phyloP scores from a whole-genome alignment of 2,329 filamentous ascomycete genomes.

The Xylaria sp. region DNA sequence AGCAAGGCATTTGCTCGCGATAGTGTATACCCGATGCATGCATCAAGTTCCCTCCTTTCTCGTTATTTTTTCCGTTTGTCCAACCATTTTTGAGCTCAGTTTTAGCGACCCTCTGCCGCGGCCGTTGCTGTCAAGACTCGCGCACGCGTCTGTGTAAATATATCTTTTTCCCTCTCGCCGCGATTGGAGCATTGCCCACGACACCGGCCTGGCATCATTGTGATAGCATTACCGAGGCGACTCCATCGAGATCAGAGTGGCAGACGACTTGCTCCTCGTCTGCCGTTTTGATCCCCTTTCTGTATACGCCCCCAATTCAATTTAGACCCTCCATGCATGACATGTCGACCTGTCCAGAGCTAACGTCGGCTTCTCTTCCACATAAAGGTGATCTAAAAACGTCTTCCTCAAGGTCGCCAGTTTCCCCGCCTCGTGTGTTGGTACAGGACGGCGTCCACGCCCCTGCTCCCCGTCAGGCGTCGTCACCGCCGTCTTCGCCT shows the following conservation, averaged over 20 bases:
- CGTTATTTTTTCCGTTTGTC: slow-evolving; percentile 38
- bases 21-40: slow-evolving; percentile 42
- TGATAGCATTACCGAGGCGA: slow-evolving; percentile 28
- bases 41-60: slow-evolving; percentile 43
- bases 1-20: slow-evolving; percentile 28
- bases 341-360: slow-evolving; percentile 24
- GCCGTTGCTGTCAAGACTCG: slow-evolving; percentile 19
- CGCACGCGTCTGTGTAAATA: slow-evolving; percentile 31
- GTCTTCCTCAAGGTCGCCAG: slow-evolving; percentile 63
- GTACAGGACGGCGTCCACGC: slow-evolving; percentile 67
- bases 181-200: slow-evolving; percentile 19
- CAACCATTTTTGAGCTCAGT: slow-evolving; percentile 32
- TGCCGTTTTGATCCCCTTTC: slow-evolving; percentile 43
- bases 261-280: slow-evolving; percentile 42
- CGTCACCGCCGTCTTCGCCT: slow-evolving; percentile 65
- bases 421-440: slow-evolving; percentile 67
- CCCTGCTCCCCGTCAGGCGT: slow-evolving; percentile 52
- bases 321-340: slow-evolving; percentile 18
- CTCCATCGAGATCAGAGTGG: slow-evolving; percentile 39
- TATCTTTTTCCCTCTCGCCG: not conserved
- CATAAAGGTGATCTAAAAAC: slow-evolving; percentile 61
- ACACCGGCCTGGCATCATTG: slow-evolving; percentile 13
- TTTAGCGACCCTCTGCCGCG: slow-evolving; percentile 23
- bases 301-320: slow-evolving; percentile 33
- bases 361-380: slow-evolving; percentile 32